Base-by-base conservation (phyloP, 371 early-diverging fungal genomes). In the Mortierella sp. region DNA sequence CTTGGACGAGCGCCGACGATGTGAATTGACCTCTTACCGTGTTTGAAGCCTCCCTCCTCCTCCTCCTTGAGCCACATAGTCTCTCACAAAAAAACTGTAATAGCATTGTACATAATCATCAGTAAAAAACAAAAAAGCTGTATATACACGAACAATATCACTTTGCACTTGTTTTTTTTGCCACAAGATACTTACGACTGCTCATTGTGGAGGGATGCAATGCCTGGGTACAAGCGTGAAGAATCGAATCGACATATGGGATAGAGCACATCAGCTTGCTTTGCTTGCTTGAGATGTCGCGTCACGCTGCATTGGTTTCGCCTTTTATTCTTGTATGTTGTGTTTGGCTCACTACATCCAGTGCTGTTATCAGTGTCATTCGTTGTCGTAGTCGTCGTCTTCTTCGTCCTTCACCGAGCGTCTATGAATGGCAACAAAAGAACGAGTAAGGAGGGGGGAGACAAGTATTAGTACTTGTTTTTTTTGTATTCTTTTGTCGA, bases 341-440 rank as follows among this genome's bases (percentile, higher is more conserved):
- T 47, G 2, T 23, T 30, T 34, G 34, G 4, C 4, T 34, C 34
- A 34, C 34, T 34, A 34, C 34, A 34, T 34, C 34, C 34, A 10
- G 10, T 10, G 34, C 10, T 4, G 10, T 49, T 9, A 12, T 23
- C 28, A 16, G 21, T n/a, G n/a, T 57, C 61, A 51, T 28, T 72
- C 57, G 23, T 72, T 58, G 42, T 64, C 62, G 21, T 71, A 65
- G 52, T 71, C 73, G 21, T 72, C 62, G 54, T 71, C 72, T 7
- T 72, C 73, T 4, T 67, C 67, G 8, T 72, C 56, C 31, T 59
- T 67, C 18, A 21, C 42, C n/a, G 30, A 19, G 3, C 55, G 64
- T 24, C 69, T 69, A 69, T 26, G n/a, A 10, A 12, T 6, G n/a
- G 6, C 6, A 46, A 34, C 12, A 38, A 26, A 49, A 16, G 7